Conservation (phyloP, 176 grass and related monocot genomes). For the Miscanthus lutarioriparius region DNA sequence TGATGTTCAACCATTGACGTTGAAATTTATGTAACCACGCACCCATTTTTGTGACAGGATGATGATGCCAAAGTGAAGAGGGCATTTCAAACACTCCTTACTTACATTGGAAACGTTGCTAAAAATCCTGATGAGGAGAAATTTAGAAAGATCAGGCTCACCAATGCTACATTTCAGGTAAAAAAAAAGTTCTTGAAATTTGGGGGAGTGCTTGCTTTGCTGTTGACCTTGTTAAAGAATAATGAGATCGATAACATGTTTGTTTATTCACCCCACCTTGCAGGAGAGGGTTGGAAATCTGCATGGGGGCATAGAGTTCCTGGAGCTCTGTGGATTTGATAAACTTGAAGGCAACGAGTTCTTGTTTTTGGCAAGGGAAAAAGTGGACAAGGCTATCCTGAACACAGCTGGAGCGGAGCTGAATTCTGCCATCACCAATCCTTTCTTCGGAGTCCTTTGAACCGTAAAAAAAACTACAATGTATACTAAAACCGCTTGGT, state of each 20-base stretch:
- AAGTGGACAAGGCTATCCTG: slow-evolving; percentile 74
- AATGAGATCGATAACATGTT: neutral
- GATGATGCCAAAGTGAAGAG: slow-evolving; percentile 85
- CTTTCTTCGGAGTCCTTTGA: slow-evolving; percentile 92
- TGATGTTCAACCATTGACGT: neutral
- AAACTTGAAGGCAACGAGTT: slow-evolving; percentile 81
- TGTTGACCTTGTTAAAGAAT: neutral
- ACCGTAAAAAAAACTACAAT: neutral
- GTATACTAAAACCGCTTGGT: slow-evolving; percentile 5
- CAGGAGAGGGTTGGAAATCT: slow-evolving; percentile 94
- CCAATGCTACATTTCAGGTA: slow-evolving; percentile 85
- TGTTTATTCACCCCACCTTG: neutral
- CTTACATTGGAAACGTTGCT: slow-evolving; percentile 73
- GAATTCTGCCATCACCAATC: slow-evolving; percentile 91
- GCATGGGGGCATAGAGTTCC: slow-evolving; percentile 84
- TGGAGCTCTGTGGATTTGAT: slow-evolving; percentile 89
- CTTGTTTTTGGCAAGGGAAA: slow-evolving; percentile 72
- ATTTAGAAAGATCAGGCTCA: slow-evolving; percentile 93
- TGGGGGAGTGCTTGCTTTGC: neutral
- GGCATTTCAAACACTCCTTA: slow-evolving; percentile 93
- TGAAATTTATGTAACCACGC: neutral
- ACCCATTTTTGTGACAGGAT: slow-evolving; percentile 40
- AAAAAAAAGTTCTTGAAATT: slow-evolving; percentile 1
- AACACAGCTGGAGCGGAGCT: slow-evolving; percentile 84
- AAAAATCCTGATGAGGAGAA: slow-evolving; percentile 89